phyloP scores from a whole-genome alignment of 257 asterid genomes.

The Catharanthus roseus region DNA sequence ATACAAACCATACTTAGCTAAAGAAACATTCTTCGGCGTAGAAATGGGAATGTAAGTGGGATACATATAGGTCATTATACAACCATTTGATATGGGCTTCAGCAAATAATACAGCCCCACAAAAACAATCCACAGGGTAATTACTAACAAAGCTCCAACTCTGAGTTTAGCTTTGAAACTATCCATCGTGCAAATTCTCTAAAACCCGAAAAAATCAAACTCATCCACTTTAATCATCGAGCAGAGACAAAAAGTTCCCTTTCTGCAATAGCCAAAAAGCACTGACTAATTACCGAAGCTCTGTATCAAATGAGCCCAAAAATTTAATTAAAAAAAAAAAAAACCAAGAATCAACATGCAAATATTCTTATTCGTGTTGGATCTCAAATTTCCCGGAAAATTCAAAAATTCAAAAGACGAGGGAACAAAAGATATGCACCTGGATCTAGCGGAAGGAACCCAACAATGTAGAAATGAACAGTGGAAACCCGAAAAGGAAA shows the following conservation, averaged over 20 bases:
- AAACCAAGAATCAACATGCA: not conserved
- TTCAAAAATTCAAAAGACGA: not conserved
- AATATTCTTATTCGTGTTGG: not conserved
- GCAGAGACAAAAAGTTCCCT: not conserved
- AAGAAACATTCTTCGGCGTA: constrained; percentile 48
- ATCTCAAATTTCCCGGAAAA: not conserved
- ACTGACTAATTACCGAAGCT: not conserved
- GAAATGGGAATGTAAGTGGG: constrained; percentile 89
- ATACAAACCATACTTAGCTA: constrained; percentile 57
- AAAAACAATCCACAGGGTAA: constrained; percentile 52
- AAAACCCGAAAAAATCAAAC: not conserved
- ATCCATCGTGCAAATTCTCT: constrained; percentile 27
- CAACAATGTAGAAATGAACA: not conserved
- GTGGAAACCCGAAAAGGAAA: not conserved
- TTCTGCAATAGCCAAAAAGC: not conserved
- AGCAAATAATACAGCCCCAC: constrained; percentile 53
- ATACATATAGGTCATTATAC: constrained; percentile 96
- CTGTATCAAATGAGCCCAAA: not conserved
- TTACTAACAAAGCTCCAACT: constrained; percentile 40
- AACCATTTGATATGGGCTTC: constrained; percentile 78
- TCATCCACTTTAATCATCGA: constrained; percentile 7
- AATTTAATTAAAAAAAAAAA: not conserved
- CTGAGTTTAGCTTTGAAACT: constrained; percentile 36
- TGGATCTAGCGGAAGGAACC: not conserved
- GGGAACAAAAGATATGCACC: not conserved